Evolutionary conservation across 2,329 filamentous ascomycete genomes (phyloP).

Genomic region (Cercospora janseana): DNA sequence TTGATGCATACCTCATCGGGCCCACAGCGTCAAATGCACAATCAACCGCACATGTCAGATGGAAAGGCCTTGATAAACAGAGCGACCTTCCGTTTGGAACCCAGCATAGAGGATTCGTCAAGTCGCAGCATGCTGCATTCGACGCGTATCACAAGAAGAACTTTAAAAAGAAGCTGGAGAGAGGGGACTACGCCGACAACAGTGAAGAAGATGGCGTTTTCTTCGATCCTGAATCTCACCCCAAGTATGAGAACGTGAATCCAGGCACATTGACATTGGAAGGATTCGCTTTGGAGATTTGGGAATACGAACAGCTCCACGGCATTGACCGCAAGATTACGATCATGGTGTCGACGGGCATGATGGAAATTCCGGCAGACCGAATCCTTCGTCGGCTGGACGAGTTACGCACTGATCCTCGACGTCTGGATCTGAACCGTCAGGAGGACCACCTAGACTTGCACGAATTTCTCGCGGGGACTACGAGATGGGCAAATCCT

Average conservation of each 20-base stretch:
- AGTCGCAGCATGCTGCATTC: not conserved
- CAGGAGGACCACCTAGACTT: not conserved
- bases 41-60: not conserved
- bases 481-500: not conserved
- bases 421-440: not conserved
- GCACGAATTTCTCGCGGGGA: not conserved
- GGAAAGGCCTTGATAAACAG: not conserved
- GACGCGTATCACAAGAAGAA: not conserved
- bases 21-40: not conserved
- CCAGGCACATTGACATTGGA: conserved; percentile 3
- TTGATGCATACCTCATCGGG: not conserved
- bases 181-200: not conserved
- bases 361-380: not conserved
- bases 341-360: not conserved
- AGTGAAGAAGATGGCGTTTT: not conserved
- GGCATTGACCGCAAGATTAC: not conserved
- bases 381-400: not conserved
- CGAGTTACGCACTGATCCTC: conserved; percentile 2
- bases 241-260: conserved; percentile 2
- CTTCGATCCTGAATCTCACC: not conserved
- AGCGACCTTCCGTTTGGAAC: not conserved
- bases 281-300: not conserved
- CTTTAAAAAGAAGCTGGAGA: not conserved
- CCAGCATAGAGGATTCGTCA: not conserved
- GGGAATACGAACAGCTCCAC: not conserved